These are phyloP conservation scores for Leccinum olivaceopallidum DNA, from an alignment of 768 basidiomycete species.

Conservation along the genomic window DNA sequence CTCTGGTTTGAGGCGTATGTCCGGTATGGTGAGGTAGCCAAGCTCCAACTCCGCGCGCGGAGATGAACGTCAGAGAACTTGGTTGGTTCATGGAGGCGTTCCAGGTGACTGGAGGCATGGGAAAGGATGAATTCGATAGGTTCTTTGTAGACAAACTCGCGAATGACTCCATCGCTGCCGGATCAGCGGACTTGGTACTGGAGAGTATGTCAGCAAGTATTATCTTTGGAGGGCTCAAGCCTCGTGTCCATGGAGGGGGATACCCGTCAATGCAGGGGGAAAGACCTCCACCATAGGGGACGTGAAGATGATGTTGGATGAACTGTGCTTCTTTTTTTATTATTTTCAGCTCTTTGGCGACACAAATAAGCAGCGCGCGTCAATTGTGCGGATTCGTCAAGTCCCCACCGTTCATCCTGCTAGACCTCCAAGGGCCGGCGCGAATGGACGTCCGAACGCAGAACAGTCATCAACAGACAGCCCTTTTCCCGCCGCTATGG, in stretches of 20 bases:
- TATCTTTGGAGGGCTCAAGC: not conserved
- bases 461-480: not conserved
- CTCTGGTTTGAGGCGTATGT: not conserved
- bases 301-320: not conserved
- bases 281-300: not conserved
- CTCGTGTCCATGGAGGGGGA: not conserved
- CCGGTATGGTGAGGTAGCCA: not conserved
- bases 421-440: not conserved
- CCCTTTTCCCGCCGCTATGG: not conserved
- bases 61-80: not conserved
- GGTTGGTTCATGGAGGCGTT: not conserved
- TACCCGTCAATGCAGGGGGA: rapidly evolving
- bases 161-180: not conserved
- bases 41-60: not conserved
- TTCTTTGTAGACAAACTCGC: too few relatives aligned
- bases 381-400: not conserved
- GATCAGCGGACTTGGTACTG: not conserved
- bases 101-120: not conserved
- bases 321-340: not conserved
- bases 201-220: not conserved
- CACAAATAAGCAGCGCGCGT: not conserved
- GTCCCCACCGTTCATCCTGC: not conserved
- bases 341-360: not conserved
- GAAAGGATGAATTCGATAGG: not conserved
- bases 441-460: not conserved